Evolutionary conservation across 805 yeast genomes (phyloP).

Genomic region (Zygosaccharomyces bailii): DNA sequence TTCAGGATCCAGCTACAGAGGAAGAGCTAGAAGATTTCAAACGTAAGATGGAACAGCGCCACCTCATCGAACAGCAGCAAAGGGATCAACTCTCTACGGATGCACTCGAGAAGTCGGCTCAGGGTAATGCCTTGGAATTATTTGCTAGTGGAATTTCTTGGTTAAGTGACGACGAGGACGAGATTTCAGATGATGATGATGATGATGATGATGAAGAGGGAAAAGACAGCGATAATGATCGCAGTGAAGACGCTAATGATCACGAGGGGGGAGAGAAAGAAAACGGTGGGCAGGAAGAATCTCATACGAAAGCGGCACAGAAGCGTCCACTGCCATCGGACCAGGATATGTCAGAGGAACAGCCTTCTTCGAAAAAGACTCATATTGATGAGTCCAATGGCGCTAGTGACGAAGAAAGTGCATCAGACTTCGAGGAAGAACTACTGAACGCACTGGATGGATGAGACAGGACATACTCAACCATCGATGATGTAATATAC

Average conservation of each 20-base stretch:
- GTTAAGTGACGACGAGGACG: conserved; percentile 34
- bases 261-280: conserved; percentile 13
- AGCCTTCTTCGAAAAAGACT: conserved; percentile 5
- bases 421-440: conserved; percentile 33
- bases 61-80: conserved; percentile 12
- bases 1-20: conserved; percentile 46
- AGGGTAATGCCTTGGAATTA: conserved; percentile 19
- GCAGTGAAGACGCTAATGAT: conserved; percentile 22
- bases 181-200: conserved; percentile 29
- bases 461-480: neutral
- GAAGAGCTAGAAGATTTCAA: conserved; percentile 38
- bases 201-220: conserved; percentile 30
- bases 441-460: conserved; percentile 30
- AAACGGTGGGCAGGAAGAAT: conserved; percentile 1
- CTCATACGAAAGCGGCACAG: neutral
- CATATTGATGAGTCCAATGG: conserved; percentile 11
- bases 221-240: conserved; percentile 20
- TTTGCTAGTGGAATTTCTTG: conserved; percentile 35
- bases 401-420: conserved; percentile 20
- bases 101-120: conserved; percentile 15
- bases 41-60: conserved; percentile 32
- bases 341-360: conserved; percentile 2
- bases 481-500: conserved; percentile 2
- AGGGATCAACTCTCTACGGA: conserved; percentile 23
- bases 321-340: neutral